A percentile compares a stretch with the other conserved stretches of the same genome.
Conservation (phyloP, 176 grass and related monocot species). For the Stipa capillata region DNA sequence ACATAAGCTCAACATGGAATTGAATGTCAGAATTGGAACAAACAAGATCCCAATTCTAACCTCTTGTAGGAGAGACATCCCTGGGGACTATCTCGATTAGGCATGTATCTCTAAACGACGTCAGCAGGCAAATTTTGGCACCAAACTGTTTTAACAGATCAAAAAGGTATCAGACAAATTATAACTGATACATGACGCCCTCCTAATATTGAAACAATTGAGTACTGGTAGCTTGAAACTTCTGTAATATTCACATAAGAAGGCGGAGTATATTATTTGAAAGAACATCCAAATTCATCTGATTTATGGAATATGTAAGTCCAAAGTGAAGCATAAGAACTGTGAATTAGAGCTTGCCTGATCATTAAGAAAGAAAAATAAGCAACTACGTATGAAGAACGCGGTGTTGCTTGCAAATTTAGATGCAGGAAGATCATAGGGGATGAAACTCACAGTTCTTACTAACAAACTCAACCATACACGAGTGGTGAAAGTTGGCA, state of each 20-base stretch:
- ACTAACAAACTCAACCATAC: neutral
- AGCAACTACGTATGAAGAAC: neutral
- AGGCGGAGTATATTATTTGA: neutral
- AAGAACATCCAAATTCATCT: neutral
- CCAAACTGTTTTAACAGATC: constrained; percentile 53
- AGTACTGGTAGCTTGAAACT: neutral
- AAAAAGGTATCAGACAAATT: constrained; percentile 15
- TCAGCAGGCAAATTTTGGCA: constrained; percentile 90
- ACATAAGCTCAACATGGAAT: neutral
- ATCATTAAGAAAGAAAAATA: neutral
- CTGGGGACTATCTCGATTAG: constrained; percentile 92
- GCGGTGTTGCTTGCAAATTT: neutral
- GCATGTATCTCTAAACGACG: constrained; percentile 92
- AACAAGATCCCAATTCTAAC: constrained; percentile 31
- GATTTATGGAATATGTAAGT: neutral
- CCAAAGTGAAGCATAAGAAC: neutral
- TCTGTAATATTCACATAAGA: neutral
- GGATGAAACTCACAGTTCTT: neutral
- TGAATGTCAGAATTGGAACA: neutral
- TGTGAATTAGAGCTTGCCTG: neutral
- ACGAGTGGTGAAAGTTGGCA: too few species aligned
- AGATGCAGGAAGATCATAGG: neutral
- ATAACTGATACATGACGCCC: neutral
- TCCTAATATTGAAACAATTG: constrained; percentile 2
- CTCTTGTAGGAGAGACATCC: constrained; percentile 66